A percentile compares a stretch with the other conserved stretches of the same genome.
phyloP scores from a whole-genome alignment of 176 grass and related monocot genomes.

The Stipa capillata region DNA sequence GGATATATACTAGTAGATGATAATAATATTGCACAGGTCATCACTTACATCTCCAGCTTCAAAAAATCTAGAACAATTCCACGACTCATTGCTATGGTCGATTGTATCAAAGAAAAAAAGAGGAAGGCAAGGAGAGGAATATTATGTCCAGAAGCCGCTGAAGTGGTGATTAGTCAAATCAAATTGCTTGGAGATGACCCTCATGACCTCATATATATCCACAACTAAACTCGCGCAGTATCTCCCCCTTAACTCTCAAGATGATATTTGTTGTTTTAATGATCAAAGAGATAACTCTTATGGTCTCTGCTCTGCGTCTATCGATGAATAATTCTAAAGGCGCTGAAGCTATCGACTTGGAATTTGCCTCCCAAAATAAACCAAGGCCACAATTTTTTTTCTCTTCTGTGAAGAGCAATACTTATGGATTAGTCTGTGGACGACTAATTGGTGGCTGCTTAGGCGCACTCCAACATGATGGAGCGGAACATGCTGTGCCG shows the following conservation, averaged over 20 bases:
- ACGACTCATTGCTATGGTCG: not conserved
- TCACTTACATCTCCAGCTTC: not conserved
- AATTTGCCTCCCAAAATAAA: not conserved
- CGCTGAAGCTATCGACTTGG: conserved; percentile 2
- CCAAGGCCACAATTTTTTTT: not conserved
- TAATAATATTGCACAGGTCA: no score
- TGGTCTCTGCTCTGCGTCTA: no score
- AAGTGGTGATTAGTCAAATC: not conserved
- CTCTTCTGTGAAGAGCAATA: no score
- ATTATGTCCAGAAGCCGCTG: not conserved
- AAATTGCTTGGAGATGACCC: not conserved
- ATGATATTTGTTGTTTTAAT: not conserved
- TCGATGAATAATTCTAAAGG: not conserved
- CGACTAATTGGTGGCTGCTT: not conserved
- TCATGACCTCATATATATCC: not conserved
- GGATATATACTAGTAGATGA: no score
- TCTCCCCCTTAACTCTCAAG: not conserved
- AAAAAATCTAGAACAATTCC: not conserved
- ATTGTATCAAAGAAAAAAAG: not conserved
- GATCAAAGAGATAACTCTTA: no score
- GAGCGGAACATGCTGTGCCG: not conserved
- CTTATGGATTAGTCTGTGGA: not conserved
- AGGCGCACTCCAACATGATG: not conserved
- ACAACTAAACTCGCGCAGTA: not conserved
- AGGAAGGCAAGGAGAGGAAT: not conserved